Percentiles rank a stretch among this genome's conserved stretches.
phyloP scores from a whole-genome alignment of 2,329 filamentous ascomycete genomes.

The Pseudopithomyces maydicus region DNA sequence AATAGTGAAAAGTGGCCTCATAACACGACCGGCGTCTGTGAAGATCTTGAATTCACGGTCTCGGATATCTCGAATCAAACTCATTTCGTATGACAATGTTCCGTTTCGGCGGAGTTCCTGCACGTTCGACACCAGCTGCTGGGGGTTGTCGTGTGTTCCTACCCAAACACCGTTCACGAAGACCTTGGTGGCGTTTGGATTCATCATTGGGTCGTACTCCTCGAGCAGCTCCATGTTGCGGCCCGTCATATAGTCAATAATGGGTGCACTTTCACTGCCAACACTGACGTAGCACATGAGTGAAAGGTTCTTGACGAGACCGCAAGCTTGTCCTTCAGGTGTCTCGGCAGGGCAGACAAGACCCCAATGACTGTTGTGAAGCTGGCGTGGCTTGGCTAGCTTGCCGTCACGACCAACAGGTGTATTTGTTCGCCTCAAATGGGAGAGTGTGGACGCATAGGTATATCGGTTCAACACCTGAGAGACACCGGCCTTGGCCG shows the following conservation, averaged over 20 bases:
- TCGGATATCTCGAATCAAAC: conserved; percentile 92
- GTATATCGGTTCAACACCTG: conserved; percentile 98
- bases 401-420: conserved; percentile 98
- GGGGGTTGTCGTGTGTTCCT: conserved; percentile 88
- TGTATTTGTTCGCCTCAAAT: conserved; percentile 96
- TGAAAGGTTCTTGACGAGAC: conserved; percentile 95
- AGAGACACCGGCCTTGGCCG: conserved; percentile 93
- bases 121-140: conserved; percentile 80
- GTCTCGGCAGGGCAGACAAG: conserved; percentile 97
- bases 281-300: conserved; percentile 99
- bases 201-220: conserved; percentile 72
- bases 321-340: conserved; percentile 96
- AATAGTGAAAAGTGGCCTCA: conserved; percentile 90
- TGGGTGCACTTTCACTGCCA: conserved; percentile 85
- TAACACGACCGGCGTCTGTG: conserved; percentile 93
- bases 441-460: conserved; percentile 93
- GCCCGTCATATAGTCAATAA: conserved; percentile 94
- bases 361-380: conserved; percentile 99
- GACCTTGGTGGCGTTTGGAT: conserved; percentile 93
- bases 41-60: conserved; percentile 99
- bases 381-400: conserved; percentile 93
- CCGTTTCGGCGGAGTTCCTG: conserved; percentile 78
- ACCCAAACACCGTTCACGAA: conserved; percentile 99
- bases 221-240: conserved; percentile 96
- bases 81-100: conserved; percentile 89